These are phyloP conservation scores for Fraxinus ornus DNA, from an alignment of 305 asterid species.

Conservation along the genomic window DNA sequence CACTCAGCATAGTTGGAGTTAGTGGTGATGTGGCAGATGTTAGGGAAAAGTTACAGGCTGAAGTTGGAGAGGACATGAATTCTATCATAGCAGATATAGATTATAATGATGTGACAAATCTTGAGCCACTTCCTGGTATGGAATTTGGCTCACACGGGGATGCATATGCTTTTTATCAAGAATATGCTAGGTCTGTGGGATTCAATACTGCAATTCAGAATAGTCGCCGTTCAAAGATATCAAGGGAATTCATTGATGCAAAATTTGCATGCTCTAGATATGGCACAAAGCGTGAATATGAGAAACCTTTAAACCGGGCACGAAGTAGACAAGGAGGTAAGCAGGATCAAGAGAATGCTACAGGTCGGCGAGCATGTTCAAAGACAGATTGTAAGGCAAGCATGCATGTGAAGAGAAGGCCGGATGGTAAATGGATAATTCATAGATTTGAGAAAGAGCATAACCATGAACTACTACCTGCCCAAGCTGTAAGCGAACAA, in stretches of 20 bases:
- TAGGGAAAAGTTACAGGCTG: constrained; percentile 55
- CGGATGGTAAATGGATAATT: constrained; percentile 90
- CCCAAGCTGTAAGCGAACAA: constrained; percentile 95
- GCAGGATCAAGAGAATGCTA: constrained; percentile 79
- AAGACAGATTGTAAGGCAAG: constrained; percentile 97
- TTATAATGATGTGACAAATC: constrained; percentile 52
- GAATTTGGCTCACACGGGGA: constrained; percentile 86
- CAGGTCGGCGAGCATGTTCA: constrained; percentile 86
- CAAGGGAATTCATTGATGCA: constrained; percentile 84
- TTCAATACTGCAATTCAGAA: constrained; percentile 83
- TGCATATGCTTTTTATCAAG: constrained; percentile 85
- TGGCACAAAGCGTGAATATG: constrained; percentile 88
- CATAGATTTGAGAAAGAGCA: constrained; percentile 95
- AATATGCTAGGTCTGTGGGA: constrained; percentile 81
- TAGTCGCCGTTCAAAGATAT: constrained; percentile 82
- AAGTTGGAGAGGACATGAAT: constrained; percentile 56
- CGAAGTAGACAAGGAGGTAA: constrained; percentile 82
- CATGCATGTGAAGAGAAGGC: constrained; percentile 92
- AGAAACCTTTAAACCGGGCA: constrained; percentile 76
- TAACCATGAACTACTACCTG: constrained; percentile 90
- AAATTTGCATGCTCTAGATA: constrained; percentile 84
- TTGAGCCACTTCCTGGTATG: constrained; percentile 89
- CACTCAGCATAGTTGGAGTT: constrained; percentile 50
- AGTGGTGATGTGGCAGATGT: constrained; percentile 48
- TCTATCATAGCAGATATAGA: constrained; percentile 52